A percentile compares a stretch with the other conserved stretches of the same genome.
phyloP scores from a whole-genome alignment of 345 rosid genomes.

The Heritiera littoralis region DNA sequence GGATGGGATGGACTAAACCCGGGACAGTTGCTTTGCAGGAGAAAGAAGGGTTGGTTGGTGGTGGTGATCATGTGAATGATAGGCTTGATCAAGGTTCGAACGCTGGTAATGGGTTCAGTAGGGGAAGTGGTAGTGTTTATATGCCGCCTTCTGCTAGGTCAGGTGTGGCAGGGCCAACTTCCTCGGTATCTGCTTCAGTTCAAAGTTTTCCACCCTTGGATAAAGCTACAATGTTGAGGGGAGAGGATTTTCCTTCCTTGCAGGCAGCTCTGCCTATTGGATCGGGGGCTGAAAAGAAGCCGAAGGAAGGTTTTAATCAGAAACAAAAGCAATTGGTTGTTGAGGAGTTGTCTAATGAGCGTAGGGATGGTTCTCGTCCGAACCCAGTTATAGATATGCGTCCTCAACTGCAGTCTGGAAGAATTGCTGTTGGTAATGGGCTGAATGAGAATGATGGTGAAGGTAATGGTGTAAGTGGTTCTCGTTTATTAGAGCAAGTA shows the following conservation, averaged over 20 bases:
- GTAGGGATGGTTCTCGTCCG: conserved; percentile 34
- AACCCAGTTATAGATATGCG: conserved; percentile 58
- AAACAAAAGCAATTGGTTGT: conserved; percentile 59
- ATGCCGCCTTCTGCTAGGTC: conserved; percentile 53
- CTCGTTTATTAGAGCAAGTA: conserved; percentile 45
- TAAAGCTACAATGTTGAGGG: conserved; percentile 73
- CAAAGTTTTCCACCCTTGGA: conserved; percentile 36
- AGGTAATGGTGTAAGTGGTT: conserved; percentile 38
- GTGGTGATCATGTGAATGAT: conserved; percentile 29
- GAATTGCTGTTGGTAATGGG: conserved; percentile 32
- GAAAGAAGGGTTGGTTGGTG: conserved; percentile 43
- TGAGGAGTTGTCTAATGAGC: conserved; percentile 49
- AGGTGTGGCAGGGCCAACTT: conserved; percentile 28
- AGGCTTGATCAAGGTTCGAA: conserved; percentile 38
- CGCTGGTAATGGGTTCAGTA: conserved; percentile 49
- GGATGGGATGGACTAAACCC: conserved; percentile 91
- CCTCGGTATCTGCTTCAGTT: conserved; percentile 38
- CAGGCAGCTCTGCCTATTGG: conserved; percentile 65
- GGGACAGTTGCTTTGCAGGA: conserved; percentile 54
- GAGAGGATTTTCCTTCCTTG: conserved; percentile 95
- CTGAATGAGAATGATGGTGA: conserved; percentile 43
- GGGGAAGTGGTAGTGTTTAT: conserved; percentile 46
- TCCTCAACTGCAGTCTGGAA: conserved; percentile 59
- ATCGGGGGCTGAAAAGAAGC: conserved; percentile 62
- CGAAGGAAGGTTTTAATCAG: conserved; percentile 63